Evolutionary conservation across 345 rosid genomes (phyloP), one percentile per base, ranked within the genome.

Genomic region (Gossypium anomalum): DNA sequence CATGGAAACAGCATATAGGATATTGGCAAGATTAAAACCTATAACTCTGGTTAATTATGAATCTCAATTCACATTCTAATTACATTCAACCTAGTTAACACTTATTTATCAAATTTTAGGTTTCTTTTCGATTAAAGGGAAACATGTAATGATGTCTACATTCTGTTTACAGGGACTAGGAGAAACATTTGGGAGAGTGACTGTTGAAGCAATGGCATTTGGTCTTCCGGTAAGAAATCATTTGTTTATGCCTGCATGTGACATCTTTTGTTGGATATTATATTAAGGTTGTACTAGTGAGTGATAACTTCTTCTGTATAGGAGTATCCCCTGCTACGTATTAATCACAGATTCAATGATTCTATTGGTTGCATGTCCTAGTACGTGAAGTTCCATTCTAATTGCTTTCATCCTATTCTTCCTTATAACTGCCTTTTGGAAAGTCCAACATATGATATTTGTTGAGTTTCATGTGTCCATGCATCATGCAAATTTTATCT

Each of bases 151-250:
- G 61, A 75, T 76, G 34, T 44, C 44, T 45, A 41, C 16, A 56
- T 75, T 59, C 9, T 70, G 41, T 58, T 48, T 67, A 69, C 80
- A 94, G 98, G 97, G 97, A 59, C 76, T 88, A 27, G 98, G 98
- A 80, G 98, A 94, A 84, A 94, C 97, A 48, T 94, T 94, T 78
- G 98, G 98, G 69, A 94, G 98, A 86, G 98, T 94, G 66, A 94
- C 97, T 16, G 87, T 94, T 70, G 98, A 94, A 88, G 98, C 97
- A 75, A 94, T 92, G 98, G 97, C 98, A 0, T 94, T 92, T 72
- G 93, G 97, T 76, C 90, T 90, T 78, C 89, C 98, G 69, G 96
- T 90, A 83, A 76, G 86, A 71, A 41, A 47, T 47, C 51, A 38
- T 47, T 58, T 72, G 27, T 49, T 23, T 65, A 60, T 16, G 55